Evolutionary conservation across 805 yeast species (phyloP).

Genomic region (Priceomyces medius): DNA sequence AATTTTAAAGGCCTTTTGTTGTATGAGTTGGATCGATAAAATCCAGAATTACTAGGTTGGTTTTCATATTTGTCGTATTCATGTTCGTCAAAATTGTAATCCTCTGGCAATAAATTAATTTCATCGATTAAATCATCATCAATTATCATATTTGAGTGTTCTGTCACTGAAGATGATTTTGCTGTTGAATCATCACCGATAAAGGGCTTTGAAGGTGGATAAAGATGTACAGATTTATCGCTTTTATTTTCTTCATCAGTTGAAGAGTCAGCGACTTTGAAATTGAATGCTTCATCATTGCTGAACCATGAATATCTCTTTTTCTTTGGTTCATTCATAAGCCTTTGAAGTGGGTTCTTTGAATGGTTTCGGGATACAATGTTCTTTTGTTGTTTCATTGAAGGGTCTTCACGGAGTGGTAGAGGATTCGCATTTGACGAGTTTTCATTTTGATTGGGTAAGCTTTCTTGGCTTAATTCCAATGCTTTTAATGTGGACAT

Average conservation of each 20-base stretch:
- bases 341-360: conserved; percentile 4
- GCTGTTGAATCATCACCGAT: neutral
- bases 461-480: conserved; percentile 11
- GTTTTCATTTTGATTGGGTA: too few species aligned
- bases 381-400: neutral
- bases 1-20: conserved; percentile 35
- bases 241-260: neutral
- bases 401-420: too few species aligned
- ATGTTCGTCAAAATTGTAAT: conserved; percentile 37
- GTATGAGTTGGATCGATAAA: conserved; percentile 38
- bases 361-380: neutral
- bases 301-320: conserved; percentile 32
- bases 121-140: conserved; percentile 37
- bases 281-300: conserved; percentile 23
- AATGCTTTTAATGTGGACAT: conserved; percentile 26
- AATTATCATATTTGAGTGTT: conserved; percentile 8
- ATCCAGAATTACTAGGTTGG: conserved; percentile 7
- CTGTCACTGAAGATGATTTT: conserved; percentile 1
- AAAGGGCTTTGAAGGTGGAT: too few species aligned
- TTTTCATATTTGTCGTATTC: conserved; percentile 8
- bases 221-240: too few species aligned
- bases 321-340: neutral
- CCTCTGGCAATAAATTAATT: conserved; percentile 35
- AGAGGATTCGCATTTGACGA: neutral
- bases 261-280: conserved; percentile 7